Conservation (phyloP, 768 basidiomycete species). For the Lepiota brunneoincarnata region DNA sequence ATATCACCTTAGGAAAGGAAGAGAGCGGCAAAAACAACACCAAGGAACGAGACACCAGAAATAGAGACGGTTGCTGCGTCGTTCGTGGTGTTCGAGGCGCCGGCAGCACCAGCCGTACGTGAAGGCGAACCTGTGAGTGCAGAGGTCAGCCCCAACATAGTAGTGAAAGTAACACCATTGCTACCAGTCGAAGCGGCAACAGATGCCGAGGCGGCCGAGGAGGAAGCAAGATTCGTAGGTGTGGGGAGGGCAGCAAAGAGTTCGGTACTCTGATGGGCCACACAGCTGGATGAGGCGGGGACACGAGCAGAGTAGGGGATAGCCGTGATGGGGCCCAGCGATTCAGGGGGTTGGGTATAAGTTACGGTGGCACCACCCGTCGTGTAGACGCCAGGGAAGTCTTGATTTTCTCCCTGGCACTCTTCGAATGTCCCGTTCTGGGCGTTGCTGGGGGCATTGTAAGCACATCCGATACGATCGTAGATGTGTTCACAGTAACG, state of each 20-base stretch:
- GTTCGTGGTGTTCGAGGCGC: background rate
- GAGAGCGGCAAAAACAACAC: constrained; percentile 18
- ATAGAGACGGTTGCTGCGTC: constrained; percentile 20
- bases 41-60: constrained; percentile 19
- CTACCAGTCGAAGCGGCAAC: background rate
- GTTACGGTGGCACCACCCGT: constrained; percentile 32
- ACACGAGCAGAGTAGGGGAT: constrained; percentile 35
- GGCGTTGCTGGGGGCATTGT: constrained; percentile 70
- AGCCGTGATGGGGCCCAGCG: constrained; percentile 31
- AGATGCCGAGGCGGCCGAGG: background rate
- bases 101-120: background rate
- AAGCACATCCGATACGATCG: constrained; percentile 72
- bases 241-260: constrained; percentile 24
- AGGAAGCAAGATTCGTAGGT: background rate
- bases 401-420: constrained; percentile 67
- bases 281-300: constrained; percentile 37
- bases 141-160: background rate
- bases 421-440: constrained; percentile 56
- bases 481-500: constrained; percentile 69
- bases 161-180: background rate
- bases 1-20: constrained; percentile 14
- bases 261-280: constrained; percentile 22
- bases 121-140: background rate
- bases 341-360: constrained; percentile 38
- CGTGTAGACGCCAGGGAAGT: constrained; percentile 51